Evolutionary conservation across 495 filamentous ascomycete genomes (phyloP).

Genomic region (Penicillium cosmopolitanum): DNA sequence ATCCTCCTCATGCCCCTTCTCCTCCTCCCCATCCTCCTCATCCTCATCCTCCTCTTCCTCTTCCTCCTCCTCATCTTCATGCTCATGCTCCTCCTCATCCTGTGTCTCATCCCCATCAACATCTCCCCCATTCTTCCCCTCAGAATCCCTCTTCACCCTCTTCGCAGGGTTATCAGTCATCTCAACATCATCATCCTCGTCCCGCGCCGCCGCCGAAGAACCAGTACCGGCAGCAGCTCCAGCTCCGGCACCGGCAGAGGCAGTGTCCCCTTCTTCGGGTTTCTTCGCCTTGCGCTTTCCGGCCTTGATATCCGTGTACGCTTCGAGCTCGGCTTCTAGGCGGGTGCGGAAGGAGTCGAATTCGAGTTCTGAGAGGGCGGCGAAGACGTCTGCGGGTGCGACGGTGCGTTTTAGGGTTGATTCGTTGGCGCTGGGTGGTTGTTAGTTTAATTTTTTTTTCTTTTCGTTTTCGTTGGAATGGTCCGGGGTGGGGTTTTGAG

Average conservation of each 20-base stretch:
- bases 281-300: conserved; percentile 68
- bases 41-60: conserved; percentile 51
- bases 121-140: conserved; percentile 42
- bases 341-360: conserved; percentile 74
- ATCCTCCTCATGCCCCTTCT: conserved; percentile 52
- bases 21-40: conserved; percentile 43
- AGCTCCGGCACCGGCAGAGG: conserved; percentile 26
- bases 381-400: conserved; percentile 79
- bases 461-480: background rate
- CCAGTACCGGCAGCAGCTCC: too few relatives aligned
- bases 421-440: conserved; percentile 74
- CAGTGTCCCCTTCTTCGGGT: conserved; percentile 46
- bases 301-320: conserved; percentile 63
- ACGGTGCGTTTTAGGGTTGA: conserved; percentile 81
- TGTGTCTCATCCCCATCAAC: conserved; percentile 54
- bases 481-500: background rate
- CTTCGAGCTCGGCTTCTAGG: conserved; percentile 60
- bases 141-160: conserved; percentile 52
- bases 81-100: conserved; percentile 55
- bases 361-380: conserved; percentile 80
- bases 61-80: conserved; percentile 57
- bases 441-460: background rate
- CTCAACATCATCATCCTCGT: conserved; percentile 51
- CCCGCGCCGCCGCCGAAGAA: conserved; percentile 5
- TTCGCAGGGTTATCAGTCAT: conserved; percentile 35